Evolutionary conservation across 2,329 filamentous ascomycete genomes (phyloP), one percentile per base, ranked within the genome.

Genomic region (Phialophora tarda): DNA sequence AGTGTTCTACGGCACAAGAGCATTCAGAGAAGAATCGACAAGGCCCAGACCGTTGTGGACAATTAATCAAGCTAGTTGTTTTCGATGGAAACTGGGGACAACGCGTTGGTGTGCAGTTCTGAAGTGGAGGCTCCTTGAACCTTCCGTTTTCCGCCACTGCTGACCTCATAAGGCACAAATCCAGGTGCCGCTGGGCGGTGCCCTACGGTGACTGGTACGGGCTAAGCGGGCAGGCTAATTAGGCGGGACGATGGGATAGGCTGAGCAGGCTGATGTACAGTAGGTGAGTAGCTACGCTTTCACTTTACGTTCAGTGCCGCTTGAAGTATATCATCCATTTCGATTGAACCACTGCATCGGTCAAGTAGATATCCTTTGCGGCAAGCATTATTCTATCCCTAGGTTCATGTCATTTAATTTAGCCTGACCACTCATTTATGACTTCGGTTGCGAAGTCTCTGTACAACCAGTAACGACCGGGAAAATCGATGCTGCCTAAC

Each of bases 401-500:
- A 51, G 23, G 17, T 21, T 14, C 10, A 4, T 12, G 10, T 51
- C 48, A 51, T 26, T 28, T 26, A 12, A 26, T 26, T 21, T 8
- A 7, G 10, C 21, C 10, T 26, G 24, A 28, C 24, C 48, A 51
- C 10, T 8, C 24, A 28, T 51, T 12, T 10, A 26, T 14, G 21
- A 28, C 2, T 56, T 17, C n/a, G 10, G 21, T 56, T 7, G 24
- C 28, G 14, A 56, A 23, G 21, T 21, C 14, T 28, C 28, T 21
- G 11, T 32, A 17, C n/a, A 12, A 51, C 57, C 57, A 32, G 6
- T 30, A 23, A 34, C 48, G n/a, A 51, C 26, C 7, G 30, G 8
- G 21, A 17, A 23, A 54, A 61, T 50, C 51, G 23, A 26, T 54
- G 59, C 24, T 28, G 32, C 59, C 59, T 61, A 23, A 44, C 53